Base-by-base conservation (phyloP, 257 asterid genomes). In the Solanum bulbocastanum region DNA sequence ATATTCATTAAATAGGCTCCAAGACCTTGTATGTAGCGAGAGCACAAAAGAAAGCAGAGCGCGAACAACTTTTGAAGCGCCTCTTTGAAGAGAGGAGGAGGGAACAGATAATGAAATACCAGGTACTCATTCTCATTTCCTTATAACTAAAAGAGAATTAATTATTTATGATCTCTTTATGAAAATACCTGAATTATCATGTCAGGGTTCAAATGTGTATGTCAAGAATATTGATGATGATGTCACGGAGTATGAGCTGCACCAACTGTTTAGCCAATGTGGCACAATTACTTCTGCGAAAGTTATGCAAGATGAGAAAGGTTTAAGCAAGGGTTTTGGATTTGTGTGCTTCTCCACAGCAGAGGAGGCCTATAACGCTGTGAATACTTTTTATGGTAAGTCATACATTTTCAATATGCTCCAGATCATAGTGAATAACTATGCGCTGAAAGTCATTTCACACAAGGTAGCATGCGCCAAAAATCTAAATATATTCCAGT, bases 21-120 rank as follows among this genome's bases (percentile, higher is more conserved):
- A 94, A 96, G 96, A 87, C 86, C 78, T 89, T 96, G 76, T 96
- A 95, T 89, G 98, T 96, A 52, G 92, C 95, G 10, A 93, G 95
- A 76, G 98, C 98, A 89, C 98, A 95, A 89, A 96, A 96, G 90
- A 95, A 93, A 90, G 92, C 94, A 46, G 98, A 96, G 88, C 95
- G 98, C 15, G 92, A 88, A 88, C 96, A 92, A 88, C 56, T 92
- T 69, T 86, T 96, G 83, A 93, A 93, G 85, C 94, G 90, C 84
- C 95, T 93, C 87, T 93, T 92, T 88, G 98, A 96, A 91, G 97
- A 95, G 92, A 92, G 92, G 69, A 93, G 88, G 93, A 95, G 91
- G 91, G 98, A 95, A 87, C 92, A 90, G 72, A 89, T 93, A 87
- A 7, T 89, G 91, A 95, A 95, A 92, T 94, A 88, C 90, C 95